Percentiles rank a stretch among this genome's conserved stretches.
Conservation (phyloP, 441 rosid genomes). For the Gossypium davidsonii region DNA sequence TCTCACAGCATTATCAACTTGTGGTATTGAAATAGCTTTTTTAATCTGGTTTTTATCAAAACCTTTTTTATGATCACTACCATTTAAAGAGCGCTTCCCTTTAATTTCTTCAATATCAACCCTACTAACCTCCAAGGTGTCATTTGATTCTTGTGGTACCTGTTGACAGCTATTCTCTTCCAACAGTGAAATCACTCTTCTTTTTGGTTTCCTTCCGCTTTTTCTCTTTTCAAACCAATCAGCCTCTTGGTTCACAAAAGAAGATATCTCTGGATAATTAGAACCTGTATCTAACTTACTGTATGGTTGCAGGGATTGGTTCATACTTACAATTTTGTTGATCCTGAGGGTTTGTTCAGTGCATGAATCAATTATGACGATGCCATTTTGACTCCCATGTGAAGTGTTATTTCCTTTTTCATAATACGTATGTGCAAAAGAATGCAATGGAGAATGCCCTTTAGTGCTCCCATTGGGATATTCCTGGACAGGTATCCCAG, state of each 20-base stretch:
- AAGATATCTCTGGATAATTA: slow-evolving; percentile 32
- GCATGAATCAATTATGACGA: slow-evolving; percentile 23
- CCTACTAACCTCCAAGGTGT: slow-evolving; percentile 17
- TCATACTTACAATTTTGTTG: slow-evolving; percentile 16
- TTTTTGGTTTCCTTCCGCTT: slow-evolving; percentile 46
- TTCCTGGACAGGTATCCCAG: slow-evolving; percentile 30
- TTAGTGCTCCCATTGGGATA: slow-evolving; percentile 16
- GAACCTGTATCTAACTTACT: slow-evolving; percentile 26
- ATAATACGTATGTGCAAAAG: slow-evolving; percentile 22
- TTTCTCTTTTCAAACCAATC: slow-evolving; percentile 34
- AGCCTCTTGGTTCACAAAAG: slow-evolving; percentile 35
- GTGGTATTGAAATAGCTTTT: slow-evolving; percentile 8
- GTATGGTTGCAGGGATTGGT: slow-evolving; percentile 18
- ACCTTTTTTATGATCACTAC: slow-evolving; percentile 20
- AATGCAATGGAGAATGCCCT: slow-evolving; percentile 16
- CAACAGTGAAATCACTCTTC: slow-evolving; percentile 48
- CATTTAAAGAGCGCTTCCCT: slow-evolving; percentile 8
- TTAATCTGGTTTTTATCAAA: slow-evolving; percentile 19
- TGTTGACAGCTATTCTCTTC: slow-evolving; percentile 30
- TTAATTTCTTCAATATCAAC: slow-evolving; percentile 23
- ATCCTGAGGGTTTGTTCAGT: slow-evolving; percentile 28
- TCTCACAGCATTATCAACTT: slow-evolving; percentile 21
- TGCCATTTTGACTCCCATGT: slow-evolving; percentile 28
- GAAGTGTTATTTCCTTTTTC: slow-evolving; percentile 22
- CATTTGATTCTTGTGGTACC: slow-evolving; percentile 24